Percentiles rank a stretch among this genome's conserved stretches.
Conservation (phyloP, 164 flowering plant genomes). For the Magnolia sinica region DNA sequence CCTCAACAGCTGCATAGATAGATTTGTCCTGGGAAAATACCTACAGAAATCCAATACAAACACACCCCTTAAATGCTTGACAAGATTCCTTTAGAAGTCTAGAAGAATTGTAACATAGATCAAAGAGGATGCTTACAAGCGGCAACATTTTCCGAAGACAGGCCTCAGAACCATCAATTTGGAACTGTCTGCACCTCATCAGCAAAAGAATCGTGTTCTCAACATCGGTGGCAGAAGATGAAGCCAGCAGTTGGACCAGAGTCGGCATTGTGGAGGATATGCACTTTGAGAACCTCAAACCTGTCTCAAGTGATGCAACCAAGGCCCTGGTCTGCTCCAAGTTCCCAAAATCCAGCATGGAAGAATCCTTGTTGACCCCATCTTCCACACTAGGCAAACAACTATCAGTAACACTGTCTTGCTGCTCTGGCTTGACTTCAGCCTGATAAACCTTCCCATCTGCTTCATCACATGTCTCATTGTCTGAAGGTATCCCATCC, state of each 20-base stretch:
- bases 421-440: slow-evolving; percentile 6
- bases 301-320: slow-evolving; percentile 97
- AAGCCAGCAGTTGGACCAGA: slow-evolving; percentile 96
- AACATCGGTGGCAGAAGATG: slow-evolving; percentile 90
- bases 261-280: slow-evolving; percentile 74
- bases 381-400: slow-evolving; percentile 41
- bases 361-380: slow-evolving; percentile 33
- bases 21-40: slow-evolving; percentile 97
- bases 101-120: neutral
- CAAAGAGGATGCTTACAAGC: slow-evolving; percentile 45
- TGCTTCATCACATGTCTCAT: slow-evolving; percentile 27
- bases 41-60: slow-evolving; percentile 33
- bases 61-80: neutral
- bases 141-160: slow-evolving; percentile 96
- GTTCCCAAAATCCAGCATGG: slow-evolving; percentile 79
- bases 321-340: slow-evolving; percentile 88
- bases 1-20: slow-evolving; percentile 91
- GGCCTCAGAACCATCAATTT: slow-evolving; percentile 89
- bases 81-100: neutral
- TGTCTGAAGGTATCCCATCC: slow-evolving; percentile 42
- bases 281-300: slow-evolving; percentile 80
- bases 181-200: slow-evolving; percentile 95
- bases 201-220: slow-evolving; percentile 85
- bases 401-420: slow-evolving; percentile 71
- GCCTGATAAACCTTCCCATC: slow-evolving; percentile 48